phyloP scores from a whole-genome alignment of 148 eudicot genomes.

The Spergularia marina region DNA sequence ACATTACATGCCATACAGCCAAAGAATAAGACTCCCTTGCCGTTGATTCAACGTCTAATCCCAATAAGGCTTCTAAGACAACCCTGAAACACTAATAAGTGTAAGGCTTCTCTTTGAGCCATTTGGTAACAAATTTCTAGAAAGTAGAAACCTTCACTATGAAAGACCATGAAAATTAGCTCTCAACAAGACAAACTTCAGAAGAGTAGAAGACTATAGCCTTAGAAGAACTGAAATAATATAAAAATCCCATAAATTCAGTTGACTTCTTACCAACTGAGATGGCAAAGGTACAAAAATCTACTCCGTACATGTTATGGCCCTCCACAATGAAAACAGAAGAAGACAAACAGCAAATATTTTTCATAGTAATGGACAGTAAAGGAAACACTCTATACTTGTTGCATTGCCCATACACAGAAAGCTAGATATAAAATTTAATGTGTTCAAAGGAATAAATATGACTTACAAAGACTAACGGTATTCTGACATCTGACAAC shows the following conservation, averaged over 20 bases:
- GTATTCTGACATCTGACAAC: constrained; percentile 81
- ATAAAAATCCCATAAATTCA: too few species aligned
- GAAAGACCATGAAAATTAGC: background rate
- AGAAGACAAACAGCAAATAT: too few species aligned
- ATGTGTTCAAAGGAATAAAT: constrained; percentile 5
- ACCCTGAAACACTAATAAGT: too few species aligned
- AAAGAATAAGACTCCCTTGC: too few species aligned
- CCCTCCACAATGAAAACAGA: background rate
- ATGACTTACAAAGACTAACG: constrained; percentile 74
- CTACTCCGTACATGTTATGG: background rate
- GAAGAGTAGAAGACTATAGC: background rate
- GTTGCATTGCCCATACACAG: background rate
- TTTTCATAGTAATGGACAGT: background rate
- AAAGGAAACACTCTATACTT: background rate
- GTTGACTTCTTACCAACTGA: too few species aligned
- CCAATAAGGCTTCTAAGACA: background rate
- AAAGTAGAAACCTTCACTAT: background rate
- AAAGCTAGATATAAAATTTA: background rate
- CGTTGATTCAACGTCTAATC: too few species aligned
- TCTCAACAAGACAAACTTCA: background rate
- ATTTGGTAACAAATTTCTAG: background rate
- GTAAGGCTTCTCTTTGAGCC: background rate
- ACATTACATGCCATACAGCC: too few species aligned
- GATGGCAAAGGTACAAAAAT: background rate
- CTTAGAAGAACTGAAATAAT: background rate